Evolutionary conservation across 805 yeast genomes (phyloP), one percentile per base, ranked within the genome.

Genomic region (Starmerella gropengiesseri): DNA sequence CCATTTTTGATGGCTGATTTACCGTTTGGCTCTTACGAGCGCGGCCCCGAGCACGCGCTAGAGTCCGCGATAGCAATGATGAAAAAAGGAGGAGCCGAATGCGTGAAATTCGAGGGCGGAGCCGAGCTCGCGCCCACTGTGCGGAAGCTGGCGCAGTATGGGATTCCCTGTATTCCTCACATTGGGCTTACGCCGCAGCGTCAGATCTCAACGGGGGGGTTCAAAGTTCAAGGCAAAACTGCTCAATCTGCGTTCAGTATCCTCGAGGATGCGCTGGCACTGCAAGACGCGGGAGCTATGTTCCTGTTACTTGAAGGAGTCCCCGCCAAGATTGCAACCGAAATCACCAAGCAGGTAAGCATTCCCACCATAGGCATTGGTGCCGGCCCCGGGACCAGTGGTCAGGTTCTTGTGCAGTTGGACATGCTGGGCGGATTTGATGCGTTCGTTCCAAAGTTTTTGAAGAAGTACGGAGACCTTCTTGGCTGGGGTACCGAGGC

Each of bases 331-430:
- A 62, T 91, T 11, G 89, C 89, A 0, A 59, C 66, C 33, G 64
- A 66, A 43, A 74, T 91, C 22, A 81, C 95, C 0, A 58, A 67
- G 2, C 63, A 66, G 12, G 58, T 86, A 25, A 39, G 58, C 1
- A 67, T 89, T 1, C 96, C 97, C 0, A 82, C 93, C 1, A 86
- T 89, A 51, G 98, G 98, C 3, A 89, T 89, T 37, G 98, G 98
- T 4, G 95, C 97, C 0, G 97, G 98, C 0, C 73, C 76, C 18
- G 64, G 64, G 7, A 79, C 89, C 7, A 74, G 82, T 27, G 97
- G 95, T 0, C 97, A 91, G 60, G 95, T 89, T 1, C 68, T 89
- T 29, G 98, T 89, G 0, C 77, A 81, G 60, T 74, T 83, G 4
- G 98, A 89, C 58, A 55, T 83, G 62, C 64, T 89, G 25, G 95